phyloP scores from a whole-genome alignment of 192 early-diverging fungal genomes.

The Radiomyces spectabilis region DNA sequence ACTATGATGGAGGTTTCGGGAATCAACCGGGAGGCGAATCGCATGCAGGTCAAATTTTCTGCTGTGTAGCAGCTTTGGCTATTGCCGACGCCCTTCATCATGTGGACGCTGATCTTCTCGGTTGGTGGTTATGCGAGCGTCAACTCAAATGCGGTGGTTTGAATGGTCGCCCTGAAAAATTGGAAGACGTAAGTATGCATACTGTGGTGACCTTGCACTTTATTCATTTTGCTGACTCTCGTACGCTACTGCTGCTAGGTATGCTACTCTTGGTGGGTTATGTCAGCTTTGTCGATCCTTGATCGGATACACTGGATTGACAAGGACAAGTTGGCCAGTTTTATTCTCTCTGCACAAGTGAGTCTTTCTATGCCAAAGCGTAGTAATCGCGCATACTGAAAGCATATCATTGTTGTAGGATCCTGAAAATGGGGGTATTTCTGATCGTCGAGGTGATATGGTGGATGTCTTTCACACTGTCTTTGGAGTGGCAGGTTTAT shows the following conservation, averaged over 20 bases:
- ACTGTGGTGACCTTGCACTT: neutral
- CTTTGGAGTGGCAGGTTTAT: slow-evolving; percentile 90
- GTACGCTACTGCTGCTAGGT: slow-evolving; percentile 35
- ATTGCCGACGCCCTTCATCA: slow-evolving; percentile 72
- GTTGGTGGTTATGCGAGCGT: slow-evolving; percentile 91
- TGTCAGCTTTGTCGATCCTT: slow-evolving; percentile 80
- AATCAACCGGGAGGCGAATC: slow-evolving; percentile 84
- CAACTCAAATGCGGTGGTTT: slow-evolving; percentile 89
- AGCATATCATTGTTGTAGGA: slow-evolving; percentile 42
- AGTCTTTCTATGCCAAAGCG: too few relatives aligned
- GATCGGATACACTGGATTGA: slow-evolving; percentile 84
- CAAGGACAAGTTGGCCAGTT: slow-evolving; percentile 56
- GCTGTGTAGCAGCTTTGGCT: slow-evolving; percentile 82
- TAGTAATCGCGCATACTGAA: neutral
- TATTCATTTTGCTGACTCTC: neutral
- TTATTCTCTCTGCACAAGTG: slow-evolving; percentile 79
- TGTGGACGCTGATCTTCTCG: slow-evolving; percentile 76
- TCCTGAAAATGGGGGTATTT: slow-evolving; percentile 79
- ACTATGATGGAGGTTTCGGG: slow-evolving; percentile 97
- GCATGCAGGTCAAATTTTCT: slow-evolving; percentile 88
- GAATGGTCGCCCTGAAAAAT: slow-evolving; percentile 94
- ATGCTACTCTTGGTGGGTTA: slow-evolving; percentile 99
- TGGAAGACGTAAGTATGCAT: slow-evolving; percentile 71
- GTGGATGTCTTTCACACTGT: slow-evolving; percentile 96
- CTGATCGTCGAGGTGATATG: slow-evolving; percentile 87